Base-by-base conservation (phyloP, 176 grass and related monocot species). In the Thalia dealbata region DNA sequence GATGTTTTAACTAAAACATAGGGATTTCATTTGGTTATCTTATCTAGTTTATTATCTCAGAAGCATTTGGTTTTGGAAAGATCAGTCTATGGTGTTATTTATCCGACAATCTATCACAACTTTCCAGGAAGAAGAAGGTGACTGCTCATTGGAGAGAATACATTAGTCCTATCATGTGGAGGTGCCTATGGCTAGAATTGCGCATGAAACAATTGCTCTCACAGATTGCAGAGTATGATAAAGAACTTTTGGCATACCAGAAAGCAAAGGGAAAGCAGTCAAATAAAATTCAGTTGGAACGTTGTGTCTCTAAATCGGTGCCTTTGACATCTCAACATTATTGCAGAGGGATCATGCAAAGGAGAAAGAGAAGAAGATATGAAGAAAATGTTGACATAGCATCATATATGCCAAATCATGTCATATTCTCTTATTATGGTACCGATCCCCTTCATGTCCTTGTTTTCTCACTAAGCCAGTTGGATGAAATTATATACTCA, bases 391-490 rank as follows among this genome's bases (percentile, higher is more conserved):
- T 25, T 67, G 81, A 92, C 78, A 48, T 66, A 79, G 72, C 77
- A 46, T 87, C 84, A 56, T 96, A 92, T 72, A 86, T 92, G 66
- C 80, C 84, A 60, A 85, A 80, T 62, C 92, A 92, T 27, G 52
- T 65, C 6, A 21, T 96, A 78, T 88, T 96, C 27, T 96, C 92
- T 61, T 96, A 91, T 77, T 90, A 92, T 74, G 92, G 92, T 96
- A 80, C 75, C 46, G 22, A 60, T 78, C 61, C 30, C 65, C 26
- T 82, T 85, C 63, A 69, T 65, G 16, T 75, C 68, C 67, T 62
- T 69, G 73, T 14, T 69, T 50, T 70, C 27, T n/a, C 10, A 14
- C 64, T 50, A 19, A 65, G 19, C 59, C 19, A n/a, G 73, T 61
- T 70, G 38, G 19, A 54, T 50, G 66, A 26, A 52, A 38, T 38